A percentile compares a stretch with the other conserved stretches of the same genome.
phyloP scores from a whole-genome alignment of 495 filamentous ascomycete genomes.

The Penicillium paradoxum region DNA sequence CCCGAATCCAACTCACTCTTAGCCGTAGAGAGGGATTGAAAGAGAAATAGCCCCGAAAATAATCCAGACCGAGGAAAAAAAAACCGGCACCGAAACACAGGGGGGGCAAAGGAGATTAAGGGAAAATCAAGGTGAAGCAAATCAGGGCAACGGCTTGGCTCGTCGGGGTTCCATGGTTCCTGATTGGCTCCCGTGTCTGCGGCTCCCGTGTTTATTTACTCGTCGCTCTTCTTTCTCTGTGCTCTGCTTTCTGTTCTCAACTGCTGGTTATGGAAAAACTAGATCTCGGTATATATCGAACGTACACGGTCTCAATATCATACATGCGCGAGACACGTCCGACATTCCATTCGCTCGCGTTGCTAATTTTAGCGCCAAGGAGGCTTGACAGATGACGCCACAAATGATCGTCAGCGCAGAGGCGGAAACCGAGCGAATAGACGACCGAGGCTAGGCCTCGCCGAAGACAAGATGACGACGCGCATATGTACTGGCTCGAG shows the following conservation, averaged over 20 bases:
- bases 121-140: constrained; percentile 8
- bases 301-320: too few relatives aligned
- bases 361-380: background rate
- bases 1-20: background rate
- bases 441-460: background rate
- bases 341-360: background rate
- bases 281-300: too few relatives aligned
- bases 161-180: background rate
- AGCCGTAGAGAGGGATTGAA: background rate
- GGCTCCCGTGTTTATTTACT: background rate
- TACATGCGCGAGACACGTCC: background rate
- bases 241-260: too few relatives aligned
- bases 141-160: constrained; percentile 2
- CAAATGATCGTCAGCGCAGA: background rate
- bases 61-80: background rate
- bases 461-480: background rate
- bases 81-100: constrained; percentile 7
- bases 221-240: too few relatives aligned
- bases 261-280: too few relatives aligned
- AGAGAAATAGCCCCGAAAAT: background rate
- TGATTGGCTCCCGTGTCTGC: constrained; percentile 5
- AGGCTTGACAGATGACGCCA: background rate
- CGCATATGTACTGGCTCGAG: too few relatives aligned
- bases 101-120: constrained; percentile 7
- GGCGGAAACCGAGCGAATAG: background rate